Evolutionary conservation across 257 asterid species (phyloP).

Genomic region (Solanum ahanhuiri): DNA sequence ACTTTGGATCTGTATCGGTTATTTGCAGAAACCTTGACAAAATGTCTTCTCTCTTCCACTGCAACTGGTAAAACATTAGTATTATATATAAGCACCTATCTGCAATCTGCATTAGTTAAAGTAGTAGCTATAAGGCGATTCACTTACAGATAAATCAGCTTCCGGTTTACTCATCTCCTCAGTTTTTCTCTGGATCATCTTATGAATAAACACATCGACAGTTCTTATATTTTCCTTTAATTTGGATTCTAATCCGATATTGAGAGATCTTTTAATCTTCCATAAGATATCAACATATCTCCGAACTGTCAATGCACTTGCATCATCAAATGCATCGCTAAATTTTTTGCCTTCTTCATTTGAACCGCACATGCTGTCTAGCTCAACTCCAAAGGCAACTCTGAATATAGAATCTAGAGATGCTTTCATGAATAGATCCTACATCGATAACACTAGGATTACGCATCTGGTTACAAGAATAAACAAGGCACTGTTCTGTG

Average conservation of each 20-base stretch:
- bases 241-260: slow-evolving; percentile 39
- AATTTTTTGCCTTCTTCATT: slow-evolving; percentile 31
- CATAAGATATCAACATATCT: slow-evolving; percentile 47
- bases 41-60: slow-evolving; percentile 40
- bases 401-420: slow-evolving; percentile 42
- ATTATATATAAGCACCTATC: not conserved
- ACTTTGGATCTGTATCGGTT: slow-evolving; percentile 25
- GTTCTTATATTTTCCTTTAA: slow-evolving; percentile 25
- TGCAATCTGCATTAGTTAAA: not conserved
- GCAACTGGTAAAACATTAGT: not conserved
- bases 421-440: slow-evolving; percentile 42
- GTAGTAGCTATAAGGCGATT: not conserved
- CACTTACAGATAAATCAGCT: slow-evolving; percentile 14
- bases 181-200: slow-evolving; percentile 26
- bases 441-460: not conserved
- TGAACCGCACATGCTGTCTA: slow-evolving; percentile 39
- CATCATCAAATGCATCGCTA: slow-evolving; percentile 44
- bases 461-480: not conserved
- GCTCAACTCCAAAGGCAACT: slow-evolving; percentile 50
- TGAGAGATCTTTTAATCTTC: slow-evolving; percentile 35
- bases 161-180: slow-evolving; percentile 22
- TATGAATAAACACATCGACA: not conserved
- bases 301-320: slow-evolving; percentile 30
- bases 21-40: slow-evolving; percentile 39
- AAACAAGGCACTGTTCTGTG: no score